Percentiles rank a stretch among this genome's conserved stretches.
These are phyloP conservation scores for Gloeophyllum trabeum DNA, from an alignment of 768 basidiomycete species.

Conservation along the genomic window DNA sequence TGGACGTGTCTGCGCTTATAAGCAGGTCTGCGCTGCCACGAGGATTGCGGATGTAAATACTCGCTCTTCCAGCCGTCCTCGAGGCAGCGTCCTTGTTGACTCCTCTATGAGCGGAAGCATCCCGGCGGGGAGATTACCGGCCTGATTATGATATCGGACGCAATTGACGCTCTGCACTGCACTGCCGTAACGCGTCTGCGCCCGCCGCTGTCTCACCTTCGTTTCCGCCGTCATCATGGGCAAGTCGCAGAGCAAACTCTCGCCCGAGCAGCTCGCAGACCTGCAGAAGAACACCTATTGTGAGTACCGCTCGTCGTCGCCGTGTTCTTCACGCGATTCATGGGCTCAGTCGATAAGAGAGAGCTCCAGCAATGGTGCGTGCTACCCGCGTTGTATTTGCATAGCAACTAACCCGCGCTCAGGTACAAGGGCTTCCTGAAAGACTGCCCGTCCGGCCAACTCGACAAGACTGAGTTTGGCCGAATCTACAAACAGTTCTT, in stretches of 20 bases:
- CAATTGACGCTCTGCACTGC: no score
- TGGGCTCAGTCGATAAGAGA: conserved; percentile 76
- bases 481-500: conserved; percentile 99
- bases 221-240: conserved; percentile 55
- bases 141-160: no score
- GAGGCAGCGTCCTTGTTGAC: no score
- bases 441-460: conserved; percentile 94
- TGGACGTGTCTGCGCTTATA: no score
- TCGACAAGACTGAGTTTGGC: conserved; percentile 92
- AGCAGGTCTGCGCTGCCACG: no score
- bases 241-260: conserved; percentile 93
- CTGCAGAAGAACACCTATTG: conserved; percentile 99
- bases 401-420: conserved; percentile 9
- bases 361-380: conserved; percentile 89
- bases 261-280: conserved; percentile 86
- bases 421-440: conserved; percentile 99
- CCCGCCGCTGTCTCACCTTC: conserved; percentile 5
- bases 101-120: no score
- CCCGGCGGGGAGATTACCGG: no score
- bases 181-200: not conserved
- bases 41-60: no score
- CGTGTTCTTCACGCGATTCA: conserved; percentile 9
- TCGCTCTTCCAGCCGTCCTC: not conserved
- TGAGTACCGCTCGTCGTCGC: conserved; percentile 23
- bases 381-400: conserved; percentile 4